Conservation (phyloP, 805 yeast genomes). For the Helenozyma baotianmanensis region DNA sequence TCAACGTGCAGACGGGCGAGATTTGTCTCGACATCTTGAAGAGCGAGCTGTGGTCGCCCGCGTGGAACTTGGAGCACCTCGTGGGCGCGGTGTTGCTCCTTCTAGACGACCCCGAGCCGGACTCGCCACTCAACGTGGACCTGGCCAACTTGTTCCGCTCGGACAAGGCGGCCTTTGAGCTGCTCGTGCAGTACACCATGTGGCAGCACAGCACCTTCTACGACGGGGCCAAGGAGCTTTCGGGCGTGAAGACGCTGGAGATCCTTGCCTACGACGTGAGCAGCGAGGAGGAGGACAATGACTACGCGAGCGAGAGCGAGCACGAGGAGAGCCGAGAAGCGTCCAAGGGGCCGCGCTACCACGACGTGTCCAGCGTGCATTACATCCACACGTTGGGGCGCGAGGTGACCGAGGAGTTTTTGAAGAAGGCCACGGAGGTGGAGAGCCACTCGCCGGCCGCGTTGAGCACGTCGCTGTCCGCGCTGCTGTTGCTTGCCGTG, state of each 20-base stretch:
- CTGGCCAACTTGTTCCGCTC: conserved; percentile 55
- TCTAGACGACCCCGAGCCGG: conserved; percentile 62
- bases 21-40: conserved; percentile 67
- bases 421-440: conserved; percentile 30
- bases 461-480: conserved; percentile 5
- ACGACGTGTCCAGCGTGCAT: conserved; percentile 6
- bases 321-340: neutral
- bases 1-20: conserved; percentile 49
- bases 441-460: conserved; percentile 14
- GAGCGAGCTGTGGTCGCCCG: conserved; percentile 62
- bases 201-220: conserved; percentile 35
- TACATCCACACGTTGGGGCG: conserved; percentile 31
- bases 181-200: conserved; percentile 36
- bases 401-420: conserved; percentile 28
- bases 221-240: conserved; percentile 5
- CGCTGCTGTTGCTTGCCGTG: conserved; percentile 19
- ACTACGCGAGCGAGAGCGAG: conserved; percentile 1
- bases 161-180: conserved; percentile 36
- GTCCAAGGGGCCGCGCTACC: neutral
- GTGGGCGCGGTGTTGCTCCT: conserved; percentile 55
- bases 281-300: conserved; percentile 3
- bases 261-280: conserved; percentile 1
- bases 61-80: conserved; percentile 58
- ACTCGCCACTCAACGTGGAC: conserved; percentile 68
- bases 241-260: conserved; percentile 7